Evolutionary conservation across 2,329 filamentous ascomycete species (phyloP).

Genomic region (Trematosphaeria pertusa): DNA sequence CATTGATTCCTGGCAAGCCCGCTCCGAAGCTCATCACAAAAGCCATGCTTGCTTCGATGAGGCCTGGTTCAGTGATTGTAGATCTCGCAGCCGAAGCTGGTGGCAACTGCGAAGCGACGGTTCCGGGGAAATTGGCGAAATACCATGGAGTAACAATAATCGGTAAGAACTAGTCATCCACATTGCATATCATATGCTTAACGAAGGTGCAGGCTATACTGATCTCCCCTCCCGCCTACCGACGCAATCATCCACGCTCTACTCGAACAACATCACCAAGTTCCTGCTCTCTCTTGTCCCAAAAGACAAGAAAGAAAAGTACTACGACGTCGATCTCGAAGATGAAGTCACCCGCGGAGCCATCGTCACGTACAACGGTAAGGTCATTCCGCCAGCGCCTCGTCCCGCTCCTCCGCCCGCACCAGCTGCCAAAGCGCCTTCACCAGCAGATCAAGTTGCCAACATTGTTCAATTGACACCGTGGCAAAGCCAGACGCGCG

Average conservation of each 20-base stretch:
- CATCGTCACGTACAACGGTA: slow-evolving; percentile 80
- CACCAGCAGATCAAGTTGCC: slow-evolving; percentile 51
- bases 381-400: slow-evolving; percentile 77
- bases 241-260: slow-evolving; percentile 87
- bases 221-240: slow-evolving; percentile 86
- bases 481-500: slow-evolving; percentile 79
- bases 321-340: slow-evolving; percentile 79
- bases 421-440: slow-evolving; percentile 53
- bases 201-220: slow-evolving; percentile 66
- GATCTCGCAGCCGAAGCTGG: slow-evolving; percentile 88
- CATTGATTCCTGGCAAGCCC: slow-evolving; percentile 84
- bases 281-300: slow-evolving; percentile 83
- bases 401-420: slow-evolving; percentile 69
- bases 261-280: slow-evolving; percentile 94
- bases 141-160: slow-evolving; percentile 85
- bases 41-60: slow-evolving; percentile 83
- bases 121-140: slow-evolving; percentile 71
- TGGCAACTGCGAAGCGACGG: slow-evolving; percentile 85
- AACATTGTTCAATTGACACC: slow-evolving; percentile 75
- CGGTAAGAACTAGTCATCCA: slow-evolving; percentile 58
- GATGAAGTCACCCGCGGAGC: slow-evolving; percentile 88
- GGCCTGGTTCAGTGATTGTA: slow-evolving; percentile 85
- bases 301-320: slow-evolving; percentile 76
- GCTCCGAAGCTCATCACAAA: slow-evolving; percentile 86
- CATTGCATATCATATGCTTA: slow-evolving; percentile 44